Evolutionary conservation across 2,329 filamentous ascomycete genomes (phyloP).

Genomic region (Ceratocystis harringtonii): DNA sequence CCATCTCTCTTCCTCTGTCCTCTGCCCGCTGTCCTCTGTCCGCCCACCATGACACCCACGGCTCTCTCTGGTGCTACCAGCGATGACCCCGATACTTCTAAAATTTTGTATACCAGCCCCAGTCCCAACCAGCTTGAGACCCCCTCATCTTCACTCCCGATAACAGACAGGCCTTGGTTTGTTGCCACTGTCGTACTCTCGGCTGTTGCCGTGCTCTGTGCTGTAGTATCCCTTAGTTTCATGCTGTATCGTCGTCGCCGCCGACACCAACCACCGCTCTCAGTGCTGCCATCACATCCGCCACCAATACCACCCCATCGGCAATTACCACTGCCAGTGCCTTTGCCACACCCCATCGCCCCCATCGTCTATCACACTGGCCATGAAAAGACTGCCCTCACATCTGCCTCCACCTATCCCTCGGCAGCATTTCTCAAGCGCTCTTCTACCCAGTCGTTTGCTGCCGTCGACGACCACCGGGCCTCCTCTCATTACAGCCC

Average conservation of each 20-base stretch:
- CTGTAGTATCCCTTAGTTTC: slow-evolving; percentile 8
- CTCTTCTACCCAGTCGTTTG: slow-evolving; percentile 5
- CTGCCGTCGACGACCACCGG: neutral
- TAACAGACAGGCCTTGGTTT: slow-evolving; percentile 15
- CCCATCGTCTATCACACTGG: neutral
- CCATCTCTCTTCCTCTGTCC: neutral
- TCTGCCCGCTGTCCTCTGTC: neutral
- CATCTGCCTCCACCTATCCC: slow-evolving; percentile 4
- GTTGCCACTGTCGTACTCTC: slow-evolving; percentile 12
- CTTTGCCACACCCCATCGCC: neutral
- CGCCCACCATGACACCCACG: neutral
- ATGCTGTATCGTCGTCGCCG: slow-evolving; percentile 8
- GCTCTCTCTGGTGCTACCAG: neutral
- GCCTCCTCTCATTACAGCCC: neutral
- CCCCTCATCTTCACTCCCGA: neutral
- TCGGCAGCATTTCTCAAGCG: slow-evolving; percentile 6
- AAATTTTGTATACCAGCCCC: neutral
- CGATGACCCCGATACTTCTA: neutral
- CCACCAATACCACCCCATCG: neutral
- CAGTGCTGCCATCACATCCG: neutral
- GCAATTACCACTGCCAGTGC: neutral
- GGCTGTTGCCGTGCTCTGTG: slow-evolving; percentile 9
- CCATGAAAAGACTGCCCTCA: slow-evolving; percentile 3
- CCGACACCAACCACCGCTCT: slow-evolving; percentile 2
- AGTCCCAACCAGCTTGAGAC: neutral